Conservation (phyloP, 371 early-diverging fungal genomes). For the Mortierella sp. region DNA sequence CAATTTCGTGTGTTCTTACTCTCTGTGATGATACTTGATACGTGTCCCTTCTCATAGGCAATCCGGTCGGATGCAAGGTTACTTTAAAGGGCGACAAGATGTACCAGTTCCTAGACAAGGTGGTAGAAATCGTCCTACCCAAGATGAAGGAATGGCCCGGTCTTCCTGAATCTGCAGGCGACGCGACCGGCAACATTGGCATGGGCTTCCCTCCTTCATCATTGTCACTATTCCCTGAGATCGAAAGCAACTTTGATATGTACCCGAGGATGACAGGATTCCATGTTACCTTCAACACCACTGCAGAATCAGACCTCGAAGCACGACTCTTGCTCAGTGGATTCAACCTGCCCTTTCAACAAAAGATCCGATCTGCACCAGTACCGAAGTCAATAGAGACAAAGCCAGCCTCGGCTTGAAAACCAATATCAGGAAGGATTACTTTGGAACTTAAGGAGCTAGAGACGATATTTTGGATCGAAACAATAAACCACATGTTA, state of each 20-base stretch:
- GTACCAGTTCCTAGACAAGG: constrained; percentile 95
- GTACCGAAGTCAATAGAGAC: constrained; percentile 34
- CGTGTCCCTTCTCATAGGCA: no score
- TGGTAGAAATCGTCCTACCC: constrained; percentile 93
- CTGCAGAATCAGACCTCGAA: constrained; percentile 81
- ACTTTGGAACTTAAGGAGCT: neutral
- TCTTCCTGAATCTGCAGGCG: constrained; percentile 78
- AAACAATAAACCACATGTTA: neutral
- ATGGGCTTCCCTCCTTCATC: constrained; percentile 88
- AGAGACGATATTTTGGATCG: neutral
- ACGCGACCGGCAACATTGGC: constrained; percentile 85
- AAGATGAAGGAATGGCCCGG: constrained; percentile 94
- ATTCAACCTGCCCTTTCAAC: constrained; percentile 87
- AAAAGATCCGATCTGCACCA: constrained; percentile 42
- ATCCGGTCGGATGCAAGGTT: constrained; percentile 90
- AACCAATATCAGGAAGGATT: neutral
- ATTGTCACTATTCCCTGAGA: constrained; percentile 93
- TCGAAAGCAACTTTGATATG: constrained; percentile 93
- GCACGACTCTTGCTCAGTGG: constrained; percentile 89
- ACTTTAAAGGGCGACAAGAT: constrained; percentile 85
- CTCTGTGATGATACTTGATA: neutral
- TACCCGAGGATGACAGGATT: constrained; percentile 91
- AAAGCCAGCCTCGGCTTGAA: constrained; percentile 19
- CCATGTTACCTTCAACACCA: constrained; percentile 86
- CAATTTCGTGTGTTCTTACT: neutral